Evolutionary conservation across 805 yeast genomes (phyloP).

Genomic region (Saturnispora gosingensis): DNA sequence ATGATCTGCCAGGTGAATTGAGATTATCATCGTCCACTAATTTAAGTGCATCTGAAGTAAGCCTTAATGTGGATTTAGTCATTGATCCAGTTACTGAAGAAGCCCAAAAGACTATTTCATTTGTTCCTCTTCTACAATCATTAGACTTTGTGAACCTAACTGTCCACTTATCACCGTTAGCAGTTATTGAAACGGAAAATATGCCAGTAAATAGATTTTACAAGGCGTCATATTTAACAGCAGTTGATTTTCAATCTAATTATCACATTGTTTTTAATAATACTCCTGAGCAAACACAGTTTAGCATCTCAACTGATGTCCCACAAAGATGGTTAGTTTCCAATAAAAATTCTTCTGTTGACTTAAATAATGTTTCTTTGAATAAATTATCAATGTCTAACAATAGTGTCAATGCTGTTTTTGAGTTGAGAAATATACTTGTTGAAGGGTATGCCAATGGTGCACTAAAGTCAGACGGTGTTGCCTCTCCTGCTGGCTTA

Average conservation of each 20-base stretch:
- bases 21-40: neutral
- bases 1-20: conserved; percentile 6
- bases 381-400: conserved; percentile 29
- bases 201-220: conserved; percentile 52
- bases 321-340: conserved; percentile 64
- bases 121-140: conserved; percentile 30
- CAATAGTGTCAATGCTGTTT: conserved; percentile 33
- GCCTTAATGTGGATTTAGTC: conserved; percentile 46
- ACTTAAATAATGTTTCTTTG: conserved; percentile 52
- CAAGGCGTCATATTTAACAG: conserved; percentile 30
- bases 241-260: neutral
- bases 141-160: conserved; percentile 44
- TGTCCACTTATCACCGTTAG: conserved; percentile 51
- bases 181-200: conserved; percentile 20
- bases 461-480: conserved; percentile 23
- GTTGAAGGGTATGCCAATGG: conserved; percentile 61
- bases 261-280: conserved; percentile 32
- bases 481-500: conserved; percentile 41
- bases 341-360: conserved; percentile 42
- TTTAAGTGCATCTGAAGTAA: conserved; percentile 2
- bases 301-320: conserved; percentile 46
- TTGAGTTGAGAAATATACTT: conserved; percentile 43
- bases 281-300: conserved; percentile 44
- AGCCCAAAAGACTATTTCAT: conserved; percentile 52
- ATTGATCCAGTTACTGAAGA: conserved; percentile 66